Evolutionary conservation across 768 basidiomycete genomes (phyloP).

Genomic region (Hygrocybe punicea): DNA sequence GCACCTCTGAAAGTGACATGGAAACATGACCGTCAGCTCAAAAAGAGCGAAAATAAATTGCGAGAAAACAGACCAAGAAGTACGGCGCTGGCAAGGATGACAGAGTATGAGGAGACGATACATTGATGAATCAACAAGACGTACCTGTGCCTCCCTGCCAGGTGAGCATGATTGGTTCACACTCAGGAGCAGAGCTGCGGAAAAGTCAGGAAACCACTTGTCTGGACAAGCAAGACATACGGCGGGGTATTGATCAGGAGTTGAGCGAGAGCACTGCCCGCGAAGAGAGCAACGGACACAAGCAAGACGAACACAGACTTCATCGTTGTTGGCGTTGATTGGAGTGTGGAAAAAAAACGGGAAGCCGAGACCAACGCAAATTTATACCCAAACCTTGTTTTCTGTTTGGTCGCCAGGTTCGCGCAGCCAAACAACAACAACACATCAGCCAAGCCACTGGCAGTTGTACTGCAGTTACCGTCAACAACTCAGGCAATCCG

Average conservation of each 20-base stretch:
- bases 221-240: conserved; percentile 41
- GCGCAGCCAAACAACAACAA: no score
- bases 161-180: conserved; percentile 51
- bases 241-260: conserved; percentile 74
- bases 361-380: not conserved
- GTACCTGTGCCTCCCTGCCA: conserved; percentile 59
- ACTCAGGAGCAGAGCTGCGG: conserved; percentile 47
- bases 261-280: conserved; percentile 45
- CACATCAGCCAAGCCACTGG: no score
- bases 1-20: conserved; percentile 38
- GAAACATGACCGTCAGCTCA: not conserved
- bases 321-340: conserved; percentile 42
- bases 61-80: conserved; percentile 51
- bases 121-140: conserved; percentile 21
- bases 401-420: not conserved
- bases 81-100: conserved; percentile 48
- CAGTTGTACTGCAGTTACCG: no score
- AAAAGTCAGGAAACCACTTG: conserved; percentile 10
- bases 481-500: no score
- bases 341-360: conserved; percentile 8
- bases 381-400: not conserved
- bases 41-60: conserved; percentile 3
- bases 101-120: conserved; percentile 6
- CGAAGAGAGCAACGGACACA: conserved; percentile 40
- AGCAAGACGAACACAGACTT: conserved; percentile 43